Evolutionary conservation across 2,329 filamentous ascomycete genomes (phyloP).

Genomic region (Chaetomium sp.): DNA sequence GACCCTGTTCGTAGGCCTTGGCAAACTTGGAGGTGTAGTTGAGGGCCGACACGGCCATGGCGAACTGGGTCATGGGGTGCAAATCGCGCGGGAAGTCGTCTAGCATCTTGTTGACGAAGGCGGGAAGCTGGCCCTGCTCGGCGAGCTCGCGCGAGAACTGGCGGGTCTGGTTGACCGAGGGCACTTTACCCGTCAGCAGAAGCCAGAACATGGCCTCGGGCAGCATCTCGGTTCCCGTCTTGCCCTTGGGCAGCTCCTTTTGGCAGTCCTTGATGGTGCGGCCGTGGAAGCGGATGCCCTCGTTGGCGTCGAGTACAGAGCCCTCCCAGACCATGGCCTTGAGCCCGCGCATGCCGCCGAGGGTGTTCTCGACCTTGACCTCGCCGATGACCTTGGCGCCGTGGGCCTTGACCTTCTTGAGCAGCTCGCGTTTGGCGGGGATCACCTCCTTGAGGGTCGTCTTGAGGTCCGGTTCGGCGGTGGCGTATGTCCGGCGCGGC

Average conservation of each 20-base stretch:
- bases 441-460: slow-evolving; percentile 80
- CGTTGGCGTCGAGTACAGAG: slow-evolving; percentile 91
- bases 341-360: slow-evolving; percentile 95
- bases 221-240: slow-evolving; percentile 91
- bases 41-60: slow-evolving; percentile 91
- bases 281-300: slow-evolving; percentile 97
- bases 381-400: slow-evolving; percentile 82
- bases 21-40: slow-evolving; percentile 95
- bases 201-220: slow-evolving; percentile 99
- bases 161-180: slow-evolving; percentile 79
- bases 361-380: slow-evolving; percentile 89
- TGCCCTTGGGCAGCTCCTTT: slow-evolving; percentile 88
- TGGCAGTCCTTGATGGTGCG: slow-evolving; percentile 98
- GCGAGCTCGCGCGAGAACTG: slow-evolving; percentile 83
- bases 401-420: slow-evolving; percentile 91
- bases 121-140: slow-evolving; percentile 78
- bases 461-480: slow-evolving; percentile 86
- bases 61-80: slow-evolving; percentile 98
- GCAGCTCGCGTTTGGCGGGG: slow-evolving; percentile 87
- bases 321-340: slow-evolving; percentile 99
- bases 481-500: slow-evolving; percentile 62
- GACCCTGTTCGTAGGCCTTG: slow-evolving; percentile 84
- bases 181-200: slow-evolving; percentile 88
- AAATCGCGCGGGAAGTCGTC: slow-evolving; percentile 86
- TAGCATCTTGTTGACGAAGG: slow-evolving; percentile 83